Conservation (phyloP, 2,329 filamentous ascomycete genomes). For the Penicillium sp. region DNA sequence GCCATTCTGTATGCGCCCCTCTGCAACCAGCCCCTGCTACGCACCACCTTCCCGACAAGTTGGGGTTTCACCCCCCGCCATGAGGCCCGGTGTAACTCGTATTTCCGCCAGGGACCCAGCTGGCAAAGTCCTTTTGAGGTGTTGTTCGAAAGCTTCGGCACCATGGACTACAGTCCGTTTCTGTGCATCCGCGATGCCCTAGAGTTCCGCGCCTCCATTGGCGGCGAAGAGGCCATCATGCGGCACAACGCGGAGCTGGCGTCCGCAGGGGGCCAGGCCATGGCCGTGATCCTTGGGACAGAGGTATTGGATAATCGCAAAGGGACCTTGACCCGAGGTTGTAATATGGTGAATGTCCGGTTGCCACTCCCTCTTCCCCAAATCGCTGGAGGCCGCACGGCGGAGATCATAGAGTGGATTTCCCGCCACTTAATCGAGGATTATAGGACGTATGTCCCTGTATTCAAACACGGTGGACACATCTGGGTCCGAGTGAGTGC, state of each 20-base stretch:
- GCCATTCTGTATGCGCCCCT: conserved; percentile 76
- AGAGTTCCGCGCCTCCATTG: conserved; percentile 67
- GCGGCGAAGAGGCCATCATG: conserved; percentile 71
- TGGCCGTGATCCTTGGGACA: conserved; percentile 69
- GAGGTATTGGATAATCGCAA: conserved; percentile 63
- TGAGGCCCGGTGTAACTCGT: neutral
- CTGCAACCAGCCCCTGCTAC: conserved; percentile 73
- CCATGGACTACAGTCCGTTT: conserved; percentile 70
- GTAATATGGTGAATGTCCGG: conserved; percentile 71
- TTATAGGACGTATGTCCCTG: conserved; percentile 70
- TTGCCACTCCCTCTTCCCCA: conserved; percentile 63
- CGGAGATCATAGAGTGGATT: conserved; percentile 63
- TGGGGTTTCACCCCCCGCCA: conserved; percentile 67
- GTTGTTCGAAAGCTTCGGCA: conserved; percentile 76
- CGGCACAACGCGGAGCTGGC: conserved; percentile 67
- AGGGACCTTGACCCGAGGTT: conserved; percentile 41
- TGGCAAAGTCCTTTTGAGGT: conserved; percentile 63
- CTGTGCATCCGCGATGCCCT: conserved; percentile 73
- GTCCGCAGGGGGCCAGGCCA: conserved; percentile 62
- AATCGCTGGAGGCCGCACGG: conserved; percentile 26
- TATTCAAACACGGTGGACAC: conserved; percentile 63
- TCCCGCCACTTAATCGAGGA: conserved; percentile 58
- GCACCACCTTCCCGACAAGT: conserved; percentile 74
- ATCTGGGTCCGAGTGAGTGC: conserved; percentile 75
- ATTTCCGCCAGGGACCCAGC: conserved; percentile 13